These are phyloP conservation scores for Kodamaea leandrae DNA, from an alignment of 805 yeast genomes.

Conservation along the genomic window DNA sequence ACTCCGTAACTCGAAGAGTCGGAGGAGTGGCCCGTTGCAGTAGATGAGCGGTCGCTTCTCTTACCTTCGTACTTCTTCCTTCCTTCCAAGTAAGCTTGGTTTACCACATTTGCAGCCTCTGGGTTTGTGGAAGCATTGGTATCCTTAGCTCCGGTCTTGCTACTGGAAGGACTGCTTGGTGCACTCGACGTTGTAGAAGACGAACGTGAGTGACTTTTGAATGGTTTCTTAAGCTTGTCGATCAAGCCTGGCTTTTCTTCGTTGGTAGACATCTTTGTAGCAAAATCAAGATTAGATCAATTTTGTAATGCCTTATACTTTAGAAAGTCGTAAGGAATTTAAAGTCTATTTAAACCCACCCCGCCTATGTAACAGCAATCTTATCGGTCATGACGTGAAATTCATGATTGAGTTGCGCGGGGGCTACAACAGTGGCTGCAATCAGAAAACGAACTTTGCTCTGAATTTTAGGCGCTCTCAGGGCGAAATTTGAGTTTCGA, in stretches of 20 bases:
- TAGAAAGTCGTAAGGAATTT: too few species aligned
- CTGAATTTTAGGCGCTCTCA: neutral
- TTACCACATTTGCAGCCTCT: neutral
- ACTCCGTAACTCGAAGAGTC: neutral
- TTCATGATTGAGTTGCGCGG: neutral
- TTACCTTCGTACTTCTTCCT: constrained; percentile 8
- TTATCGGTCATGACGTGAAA: neutral
- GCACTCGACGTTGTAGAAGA: constrained; percentile 1
- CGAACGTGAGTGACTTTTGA: constrained; percentile 13
- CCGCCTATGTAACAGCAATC: neutral
- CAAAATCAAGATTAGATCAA: too few species aligned
- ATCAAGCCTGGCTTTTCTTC: constrained; percentile 21
- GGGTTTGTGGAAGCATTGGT: neutral
- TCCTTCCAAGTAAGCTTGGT: constrained; percentile 20
- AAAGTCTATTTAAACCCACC: neutral
- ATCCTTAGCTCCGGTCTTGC: neutral
- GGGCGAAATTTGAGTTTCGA: neutral
- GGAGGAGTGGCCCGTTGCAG: neutral
- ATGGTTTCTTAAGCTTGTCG: constrained; percentile 23
- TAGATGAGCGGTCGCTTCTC: neutral
- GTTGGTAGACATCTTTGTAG: constrained; percentile 9
- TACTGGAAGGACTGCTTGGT: constrained; percentile 4
- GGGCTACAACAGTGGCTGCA: constrained; percentile 1
- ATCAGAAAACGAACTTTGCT: neutral
- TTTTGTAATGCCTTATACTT: too few species aligned